These are phyloP conservation scores for Trichoderma sp. DNA, from an alignment of 2,329 filamentous ascomycete genomes.

Conservation along the genomic window DNA sequence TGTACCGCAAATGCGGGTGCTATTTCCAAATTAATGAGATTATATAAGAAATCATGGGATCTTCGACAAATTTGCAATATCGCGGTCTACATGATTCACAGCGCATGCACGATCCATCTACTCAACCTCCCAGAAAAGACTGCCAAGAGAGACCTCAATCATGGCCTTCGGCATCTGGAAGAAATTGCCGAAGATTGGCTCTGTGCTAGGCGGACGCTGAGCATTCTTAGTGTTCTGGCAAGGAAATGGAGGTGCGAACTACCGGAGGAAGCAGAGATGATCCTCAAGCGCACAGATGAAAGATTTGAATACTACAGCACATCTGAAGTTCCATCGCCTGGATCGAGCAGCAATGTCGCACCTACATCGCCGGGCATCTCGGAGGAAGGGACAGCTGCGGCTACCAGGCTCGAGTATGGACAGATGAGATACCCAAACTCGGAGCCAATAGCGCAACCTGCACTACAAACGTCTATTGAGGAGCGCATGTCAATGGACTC, in stretches of 20 bases:
- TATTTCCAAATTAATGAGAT: constrained; percentile 89
- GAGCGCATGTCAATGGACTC: constrained; percentile 26
- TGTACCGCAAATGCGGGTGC: constrained; percentile 87
- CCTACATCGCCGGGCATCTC: constrained; percentile 34
- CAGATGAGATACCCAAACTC: constrained; percentile 40
- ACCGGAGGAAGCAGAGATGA: constrained; percentile 75
- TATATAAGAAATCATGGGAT: constrained; percentile 92
- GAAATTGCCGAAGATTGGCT: constrained; percentile 96
- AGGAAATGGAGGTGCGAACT: constrained; percentile 89
- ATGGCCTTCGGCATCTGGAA: constrained; percentile 87
- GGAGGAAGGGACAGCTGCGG: constrained; percentile 33
- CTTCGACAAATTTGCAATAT: constrained; percentile 95
- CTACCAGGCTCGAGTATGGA: constrained; percentile 37
- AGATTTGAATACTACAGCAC: constrained; percentile 75
- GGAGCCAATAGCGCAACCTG: constrained; percentile 29
- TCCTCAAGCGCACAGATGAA: constrained; percentile 75
- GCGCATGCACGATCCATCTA: constrained; percentile 90
- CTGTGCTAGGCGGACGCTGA: constrained; percentile 80
- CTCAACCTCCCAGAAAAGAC: constrained; percentile 93
- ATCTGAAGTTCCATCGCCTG: constrained; percentile 61
- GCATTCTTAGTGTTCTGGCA: constrained; percentile 80
- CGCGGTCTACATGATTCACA: constrained; percentile 92
- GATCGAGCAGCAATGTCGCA: constrained; percentile 38
- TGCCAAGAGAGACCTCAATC: constrained; percentile 83
- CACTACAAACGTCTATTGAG: constrained; percentile 24